Percentiles rank a stretch among this genome's conserved stretches.
Evolutionary conservation across 441 rosid species (phyloP).

Genomic region (Pelargonium cotyledonis): DNA sequence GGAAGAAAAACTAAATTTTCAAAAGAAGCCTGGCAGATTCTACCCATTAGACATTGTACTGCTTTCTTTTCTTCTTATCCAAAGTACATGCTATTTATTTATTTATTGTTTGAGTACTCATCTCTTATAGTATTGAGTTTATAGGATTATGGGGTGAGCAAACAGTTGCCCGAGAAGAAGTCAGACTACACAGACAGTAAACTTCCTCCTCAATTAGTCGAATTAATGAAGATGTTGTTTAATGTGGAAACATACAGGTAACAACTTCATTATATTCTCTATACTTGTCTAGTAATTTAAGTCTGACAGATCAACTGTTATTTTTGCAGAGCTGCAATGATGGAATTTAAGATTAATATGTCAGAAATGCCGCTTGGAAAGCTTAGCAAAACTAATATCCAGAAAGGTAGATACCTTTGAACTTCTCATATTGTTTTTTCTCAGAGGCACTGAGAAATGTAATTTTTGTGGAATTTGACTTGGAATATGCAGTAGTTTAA

Average conservation of each 20-base stretch:
- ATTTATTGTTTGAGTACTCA: background rate
- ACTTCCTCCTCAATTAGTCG: slow-evolving; percentile 62
- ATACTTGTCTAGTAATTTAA: slow-evolving; percentile 15
- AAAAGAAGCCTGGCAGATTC: slow-evolving; percentile 81
- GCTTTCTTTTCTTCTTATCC: slow-evolving; percentile 9
- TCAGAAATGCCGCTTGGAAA: slow-evolving; percentile 98
- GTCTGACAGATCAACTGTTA: slow-evolving; percentile 18
- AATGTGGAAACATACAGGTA: slow-evolving; percentile 90
- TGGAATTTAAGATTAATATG: slow-evolving; percentile 95
- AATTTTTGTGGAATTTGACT: too few species aligned
- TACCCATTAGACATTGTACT: slow-evolving; percentile 87
- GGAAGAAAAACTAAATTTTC: slow-evolving; percentile 71
- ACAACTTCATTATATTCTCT: background rate
- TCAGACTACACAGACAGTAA: slow-evolving; percentile 38
- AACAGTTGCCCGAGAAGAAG: slow-evolving; percentile 41
- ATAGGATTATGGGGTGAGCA: slow-evolving; percentile 90
- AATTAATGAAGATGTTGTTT: slow-evolving; percentile 84
- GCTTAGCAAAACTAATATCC: slow-evolving; percentile 82
- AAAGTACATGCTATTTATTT: background rate
- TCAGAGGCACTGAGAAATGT: background rate
- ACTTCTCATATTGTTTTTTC: slow-evolving; percentile 13
- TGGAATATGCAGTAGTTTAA: slow-evolving; percentile 11
- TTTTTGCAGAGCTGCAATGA: slow-evolving; percentile 83
- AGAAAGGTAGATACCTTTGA: slow-evolving; percentile 47
- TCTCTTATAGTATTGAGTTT: slow-evolving; percentile 16